Evolutionary conservation across 2,329 filamentous ascomycete genomes (phyloP).

Genomic region (Dryadomyces quercivorus): DNA sequence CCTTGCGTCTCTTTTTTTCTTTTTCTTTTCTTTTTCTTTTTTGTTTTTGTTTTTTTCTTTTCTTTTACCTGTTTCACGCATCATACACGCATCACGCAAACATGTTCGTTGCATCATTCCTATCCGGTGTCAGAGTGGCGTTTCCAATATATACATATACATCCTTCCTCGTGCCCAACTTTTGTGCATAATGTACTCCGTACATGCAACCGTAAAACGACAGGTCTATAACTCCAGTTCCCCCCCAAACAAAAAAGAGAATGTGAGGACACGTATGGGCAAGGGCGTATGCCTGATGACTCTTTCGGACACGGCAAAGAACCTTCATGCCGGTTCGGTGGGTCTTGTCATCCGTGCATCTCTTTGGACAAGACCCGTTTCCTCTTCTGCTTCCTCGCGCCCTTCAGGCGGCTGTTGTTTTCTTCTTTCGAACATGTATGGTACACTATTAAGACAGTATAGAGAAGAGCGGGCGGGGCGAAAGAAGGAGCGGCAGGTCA

Average conservation of each 20-base stretch:
- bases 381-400: not conserved
- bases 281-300: too few relatives aligned
- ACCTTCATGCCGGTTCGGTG: too few relatives aligned
- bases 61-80: not conserved
- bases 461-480: not conserved
- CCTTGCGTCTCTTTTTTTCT: not conserved
- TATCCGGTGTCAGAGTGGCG: conserved; percentile 3
- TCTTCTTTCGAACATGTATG: not conserved
- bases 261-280: not conserved
- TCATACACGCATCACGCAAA: too few relatives aligned
- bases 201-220: conserved; percentile 1
- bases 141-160: not conserved
- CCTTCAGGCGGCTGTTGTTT: not conserved
- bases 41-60: not conserved
- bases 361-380: too few relatives aligned
- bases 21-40: not conserved
- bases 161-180: not conserved
- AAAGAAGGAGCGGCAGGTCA: not conserved
- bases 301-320: too few relatives aligned
- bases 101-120: not conserved
- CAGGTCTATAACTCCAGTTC: not conserved
- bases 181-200: not conserved
- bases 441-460: conserved; percentile 1
- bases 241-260: not conserved
- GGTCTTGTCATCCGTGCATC: too few relatives aligned